Conservation (phyloP, 2,329 filamentous ascomycete genomes). For the Pseudocercospora fuligena region DNA sequence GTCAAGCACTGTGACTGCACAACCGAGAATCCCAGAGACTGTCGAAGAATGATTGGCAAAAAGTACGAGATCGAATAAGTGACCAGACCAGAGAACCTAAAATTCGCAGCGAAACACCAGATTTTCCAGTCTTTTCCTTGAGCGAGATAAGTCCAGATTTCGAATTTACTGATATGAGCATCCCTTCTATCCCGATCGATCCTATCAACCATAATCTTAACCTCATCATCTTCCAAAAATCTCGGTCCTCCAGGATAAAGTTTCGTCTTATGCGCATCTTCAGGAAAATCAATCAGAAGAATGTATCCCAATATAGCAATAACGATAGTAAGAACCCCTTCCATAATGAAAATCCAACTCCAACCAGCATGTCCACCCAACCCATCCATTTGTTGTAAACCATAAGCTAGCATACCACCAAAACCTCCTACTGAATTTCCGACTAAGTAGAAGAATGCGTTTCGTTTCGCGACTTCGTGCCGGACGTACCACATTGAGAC, state of each 20-base stretch:
- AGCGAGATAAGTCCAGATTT: neutral
- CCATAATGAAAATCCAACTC: neutral
- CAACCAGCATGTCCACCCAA: neutral
- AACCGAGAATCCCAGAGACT: neutral
- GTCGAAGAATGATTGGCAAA: neutral
- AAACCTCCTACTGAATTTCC: neutral
- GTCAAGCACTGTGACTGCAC: neutral
- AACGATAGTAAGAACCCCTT: neutral
- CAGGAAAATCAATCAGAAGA: neutral
- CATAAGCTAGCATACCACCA: neutral
- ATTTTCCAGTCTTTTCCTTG: neutral
- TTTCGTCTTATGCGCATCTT: neutral
- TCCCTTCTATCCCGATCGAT: neutral
- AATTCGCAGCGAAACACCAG: neutral
- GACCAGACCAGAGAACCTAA: neutral
- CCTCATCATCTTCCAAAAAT: neutral
- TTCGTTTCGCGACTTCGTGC: neutral
- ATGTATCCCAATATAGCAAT: neutral
- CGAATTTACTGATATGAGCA: neutral
- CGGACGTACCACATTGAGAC: neutral
- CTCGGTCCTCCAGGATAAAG: neutral
- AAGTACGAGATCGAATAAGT: neutral
- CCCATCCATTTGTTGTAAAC: neutral
- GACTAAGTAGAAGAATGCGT: neutral
- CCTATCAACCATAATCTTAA: neutral